phyloP scores from a whole-genome alignment of 139 green algal genomes.

The Volvox africanus region DNA sequence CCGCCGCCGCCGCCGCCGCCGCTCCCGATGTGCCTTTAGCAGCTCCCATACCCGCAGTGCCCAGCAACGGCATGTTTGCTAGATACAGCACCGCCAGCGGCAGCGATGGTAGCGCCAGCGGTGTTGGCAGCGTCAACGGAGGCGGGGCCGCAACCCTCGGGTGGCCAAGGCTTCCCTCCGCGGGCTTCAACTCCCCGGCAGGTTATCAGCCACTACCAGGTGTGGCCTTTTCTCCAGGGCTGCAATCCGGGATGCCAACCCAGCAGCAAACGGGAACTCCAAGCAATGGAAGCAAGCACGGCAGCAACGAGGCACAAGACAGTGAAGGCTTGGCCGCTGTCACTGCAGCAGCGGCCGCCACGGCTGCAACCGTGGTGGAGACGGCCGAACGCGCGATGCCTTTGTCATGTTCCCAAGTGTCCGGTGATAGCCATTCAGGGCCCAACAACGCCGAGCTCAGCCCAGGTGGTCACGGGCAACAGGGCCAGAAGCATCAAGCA shows the following conservation, averaged over 20 bases:
- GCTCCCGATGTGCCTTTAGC: no score
- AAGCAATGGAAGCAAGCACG: constrained; percentile 20
- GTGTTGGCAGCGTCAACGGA: background rate
- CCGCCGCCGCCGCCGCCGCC: background rate
- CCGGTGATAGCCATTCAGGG: background rate
- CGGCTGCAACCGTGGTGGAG: background rate
- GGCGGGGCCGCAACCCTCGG: background rate
- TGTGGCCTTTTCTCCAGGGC: background rate
- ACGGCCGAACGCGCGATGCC: background rate
- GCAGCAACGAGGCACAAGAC: constrained; percentile 2
- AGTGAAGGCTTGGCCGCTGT: background rate
- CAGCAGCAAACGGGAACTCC: background rate
- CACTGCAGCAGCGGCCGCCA: background rate
- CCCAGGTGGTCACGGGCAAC: background rate
- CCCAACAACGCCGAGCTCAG: background rate
- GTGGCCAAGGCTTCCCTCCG: background rate
- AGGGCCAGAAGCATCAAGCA: background rate
- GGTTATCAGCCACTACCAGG: no score
- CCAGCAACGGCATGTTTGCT: background rate
- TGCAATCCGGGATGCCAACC: background rate
- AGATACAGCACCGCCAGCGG: background rate
- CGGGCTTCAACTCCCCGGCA: background rate
- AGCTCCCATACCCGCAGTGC: background rate
- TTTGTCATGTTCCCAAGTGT: background rate
- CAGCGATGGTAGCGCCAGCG: background rate